Base-by-base conservation (phyloP, 1,284 basidiomycete genomes). In the Ganoderma sinense region DNA sequence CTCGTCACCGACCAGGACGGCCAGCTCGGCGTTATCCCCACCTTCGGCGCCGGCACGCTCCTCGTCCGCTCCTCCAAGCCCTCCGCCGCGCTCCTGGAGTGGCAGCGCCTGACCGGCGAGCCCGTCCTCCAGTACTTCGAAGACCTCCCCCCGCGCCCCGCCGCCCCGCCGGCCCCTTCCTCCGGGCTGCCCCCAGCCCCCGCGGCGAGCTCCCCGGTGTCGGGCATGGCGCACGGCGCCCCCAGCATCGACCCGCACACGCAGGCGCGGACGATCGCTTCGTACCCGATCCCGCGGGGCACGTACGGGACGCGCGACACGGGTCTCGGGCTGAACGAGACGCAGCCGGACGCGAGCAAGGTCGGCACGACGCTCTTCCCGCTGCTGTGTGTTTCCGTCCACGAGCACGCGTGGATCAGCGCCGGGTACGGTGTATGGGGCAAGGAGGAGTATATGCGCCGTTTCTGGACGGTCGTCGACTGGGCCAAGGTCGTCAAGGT, bases 391-490 rank as follows among this genome's bases (percentile, higher is more conserved):
- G 81, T 98, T 71, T 93, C 92, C 67, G 87, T 97, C 29, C 91
- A 96, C 77, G 97, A 98, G 82, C 97, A 97, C 77, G 92, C 94
- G 31, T 99, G 97, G 94, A 84, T 99, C 75, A 87, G 88, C 65
- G 91, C 94, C 62, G 93, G 93, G 70, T 97, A 95, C 78, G 97
- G 97, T 14, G 90, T 99, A 20, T 97, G 95, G 94, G 96, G 95
- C 53, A 96, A 96, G 83, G 94, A 96, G 79, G 87, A 90, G 78
- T 99, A 97, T 86, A 83, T 98, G 75, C 90, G 88, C 77, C 88
- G 93, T 78, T 98, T 98, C 85, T 98, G 96, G 94, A 87, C 87
- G 45, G 93, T 91, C 62, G 81, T 99, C 71, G 88, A 99, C 82
- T 99, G 97, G 97, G 80, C 84, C 65, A 90, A 88, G 78, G 89